Evolutionary conservation across 371 early-diverging fungal genomes (phyloP), one percentile per base, ranked within the genome.

Genomic region (Circinella minor): DNA sequence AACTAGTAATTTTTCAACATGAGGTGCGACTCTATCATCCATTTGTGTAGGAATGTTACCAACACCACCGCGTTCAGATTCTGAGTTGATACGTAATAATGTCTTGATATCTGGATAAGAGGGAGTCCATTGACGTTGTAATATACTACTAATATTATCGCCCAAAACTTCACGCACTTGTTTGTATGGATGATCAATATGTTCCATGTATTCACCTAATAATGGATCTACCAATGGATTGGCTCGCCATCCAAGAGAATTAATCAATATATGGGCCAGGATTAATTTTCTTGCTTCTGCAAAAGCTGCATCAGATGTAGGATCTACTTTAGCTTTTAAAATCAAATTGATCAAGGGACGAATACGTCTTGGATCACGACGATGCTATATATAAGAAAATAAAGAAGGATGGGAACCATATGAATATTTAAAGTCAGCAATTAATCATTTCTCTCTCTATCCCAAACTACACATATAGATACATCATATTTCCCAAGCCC

Each of bases 81-180:
- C 11, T 15, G 46, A 18, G 18, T 65, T 65, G 7, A 6, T 1
- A 11, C 34, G n/a, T 36, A 68, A 38, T 15, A 57, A n/a, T 2
- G 61, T 38, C 20, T 62, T 14, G 7, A 68, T 48, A 39, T 60
- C 61, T 15, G 43, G 47, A 37, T 85, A 83, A 1, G 90, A 81
- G 8, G 94, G 91, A n/a, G 83, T 77, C 81, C 91, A 93, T 65
- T 83, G 84, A 6, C 88, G 60, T 65, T 92, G 89, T 46, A 91
- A 74, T 4, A 90, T 67, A 43, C 85, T 86, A 70, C 92, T 89
- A 66, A 96, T 87, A 64, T 88, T 83, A 2, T 80, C 79, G 36
- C 95, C 96, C 20, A 95, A 74, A 10, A 85, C 80, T 71, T 95
- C 94, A 7, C 97, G 89, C 34, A 96, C 94, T 76, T 94, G 95